These are phyloP conservation scores for Sporothrix schenckii DNA, from an alignment of 2,329 filamentous ascomycete genomes.

Conservation along the genomic window DNA sequence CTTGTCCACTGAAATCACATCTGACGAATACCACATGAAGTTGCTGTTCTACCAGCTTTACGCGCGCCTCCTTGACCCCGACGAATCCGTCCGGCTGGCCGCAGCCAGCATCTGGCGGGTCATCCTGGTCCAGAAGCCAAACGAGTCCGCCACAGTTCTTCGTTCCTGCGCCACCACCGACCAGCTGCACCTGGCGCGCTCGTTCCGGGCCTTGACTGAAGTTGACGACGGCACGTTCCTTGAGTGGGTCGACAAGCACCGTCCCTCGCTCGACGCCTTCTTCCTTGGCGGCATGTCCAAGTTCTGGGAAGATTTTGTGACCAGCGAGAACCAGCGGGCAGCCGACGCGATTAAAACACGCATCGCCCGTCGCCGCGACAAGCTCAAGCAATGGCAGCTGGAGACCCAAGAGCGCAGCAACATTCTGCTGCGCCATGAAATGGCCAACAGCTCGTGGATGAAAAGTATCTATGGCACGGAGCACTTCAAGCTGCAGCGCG, in stretches of 20 bases:
- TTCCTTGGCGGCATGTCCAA: slow-evolving; percentile 82
- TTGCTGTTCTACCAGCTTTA: slow-evolving; percentile 94
- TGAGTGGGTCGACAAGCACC: slow-evolving; percentile 82
- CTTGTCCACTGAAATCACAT: slow-evolving; percentile 63
- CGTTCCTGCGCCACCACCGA: slow-evolving; percentile 69
- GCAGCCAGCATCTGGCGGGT: slow-evolving; percentile 89
- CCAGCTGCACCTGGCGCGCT: slow-evolving; percentile 70
- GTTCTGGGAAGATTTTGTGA: slow-evolving; percentile 86
- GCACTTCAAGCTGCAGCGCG: slow-evolving; percentile 85
- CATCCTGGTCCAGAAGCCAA: slow-evolving; percentile 87
- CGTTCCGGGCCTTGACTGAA: slow-evolving; percentile 82
- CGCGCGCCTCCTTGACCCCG: slow-evolving; percentile 75
- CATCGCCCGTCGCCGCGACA: slow-evolving; percentile 76
- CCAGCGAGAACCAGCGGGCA: slow-evolving; percentile 76
- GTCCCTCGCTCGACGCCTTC: slow-evolving; percentile 74
- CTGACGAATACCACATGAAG: slow-evolving; percentile 77
- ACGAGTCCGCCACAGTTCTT: slow-evolving; percentile 75
- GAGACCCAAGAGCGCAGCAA: slow-evolving; percentile 71
- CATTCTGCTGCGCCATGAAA: slow-evolving; percentile 77
- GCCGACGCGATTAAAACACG: slow-evolving; percentile 73
- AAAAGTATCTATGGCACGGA: slow-evolving; percentile 94
- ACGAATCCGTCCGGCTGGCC: slow-evolving; percentile 68
- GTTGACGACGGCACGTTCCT: slow-evolving; percentile 89
- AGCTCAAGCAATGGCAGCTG: slow-evolving; percentile 75
- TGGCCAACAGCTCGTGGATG: slow-evolving; percentile 87